Evolutionary conservation across 306 rosid species (phyloP).

Genomic region (Prunus dulcis): DNA sequence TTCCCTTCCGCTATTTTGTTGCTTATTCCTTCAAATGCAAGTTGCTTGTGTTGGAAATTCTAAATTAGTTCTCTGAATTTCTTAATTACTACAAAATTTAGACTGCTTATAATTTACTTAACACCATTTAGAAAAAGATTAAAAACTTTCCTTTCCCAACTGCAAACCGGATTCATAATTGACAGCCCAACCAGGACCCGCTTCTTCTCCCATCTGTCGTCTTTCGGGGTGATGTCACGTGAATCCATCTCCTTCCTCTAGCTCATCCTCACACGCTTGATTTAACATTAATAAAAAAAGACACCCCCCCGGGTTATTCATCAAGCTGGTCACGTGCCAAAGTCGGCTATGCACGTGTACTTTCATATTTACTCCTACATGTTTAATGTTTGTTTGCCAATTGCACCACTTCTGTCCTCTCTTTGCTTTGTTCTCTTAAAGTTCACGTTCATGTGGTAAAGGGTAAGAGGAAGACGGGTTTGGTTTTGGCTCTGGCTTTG

Average conservation of each 20-base stretch:
- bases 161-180: slow-evolving; percentile 48
- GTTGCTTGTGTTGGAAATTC: slow-evolving; percentile 14
- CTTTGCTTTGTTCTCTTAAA: slow-evolving; percentile 18
- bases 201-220: slow-evolving; percentile 29
- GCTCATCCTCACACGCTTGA: slow-evolving; percentile 43
- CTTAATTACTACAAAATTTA: slow-evolving; percentile 17
- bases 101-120: slow-evolving; percentile 14
- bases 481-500: slow-evolving; percentile 25
- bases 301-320: slow-evolving; percentile 7
- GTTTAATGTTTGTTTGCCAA: slow-evolving; percentile 1
- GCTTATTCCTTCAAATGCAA: slow-evolving; percentile 34
- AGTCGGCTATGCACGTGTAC: slow-evolving; percentile 57
- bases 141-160: slow-evolving; percentile 50
- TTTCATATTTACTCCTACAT: background rate
- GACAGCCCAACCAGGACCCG: slow-evolving; percentile 53
- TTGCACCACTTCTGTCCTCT: slow-evolving; percentile 12
- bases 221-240: slow-evolving; percentile 55
- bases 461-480: slow-evolving; percentile 12
- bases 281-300: slow-evolving; percentile 21
- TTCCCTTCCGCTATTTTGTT: slow-evolving; percentile 14
- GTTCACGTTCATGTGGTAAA: slow-evolving; percentile 35
- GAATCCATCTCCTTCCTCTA: slow-evolving; percentile 49
- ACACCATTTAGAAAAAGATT: slow-evolving; percentile 35
- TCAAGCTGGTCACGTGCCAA: slow-evolving; percentile 49
- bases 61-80: slow-evolving; percentile 20